Conservation (phyloP, 495 filamentous ascomycete genomes). For the Penicillium simplicissimum region DNA sequence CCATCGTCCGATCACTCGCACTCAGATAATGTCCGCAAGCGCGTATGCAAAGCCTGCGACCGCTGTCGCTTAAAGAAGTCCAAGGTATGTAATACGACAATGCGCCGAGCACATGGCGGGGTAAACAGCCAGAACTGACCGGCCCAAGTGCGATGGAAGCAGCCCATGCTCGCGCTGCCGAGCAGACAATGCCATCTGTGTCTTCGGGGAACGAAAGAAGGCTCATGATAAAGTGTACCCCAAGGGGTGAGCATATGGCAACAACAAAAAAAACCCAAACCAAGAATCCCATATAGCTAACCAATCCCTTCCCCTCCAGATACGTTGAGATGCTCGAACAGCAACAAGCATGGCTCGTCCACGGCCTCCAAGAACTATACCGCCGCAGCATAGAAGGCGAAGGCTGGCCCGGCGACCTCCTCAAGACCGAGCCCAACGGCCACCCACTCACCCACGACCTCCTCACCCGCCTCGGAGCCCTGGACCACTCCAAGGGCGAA, state of each 20-base stretch:
- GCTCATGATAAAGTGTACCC: constrained; percentile 64
- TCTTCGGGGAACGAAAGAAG: constrained; percentile 64
- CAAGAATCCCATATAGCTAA: constrained; percentile 8
- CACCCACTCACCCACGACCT: constrained; percentile 68
- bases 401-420: constrained; percentile 55
- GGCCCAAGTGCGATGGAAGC: constrained; percentile 57
- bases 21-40: constrained; percentile 53
- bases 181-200: constrained; percentile 60
- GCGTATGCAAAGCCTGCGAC: constrained; percentile 65
- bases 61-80: constrained; percentile 65
- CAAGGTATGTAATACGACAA: constrained; percentile 49
- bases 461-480: constrained; percentile 57
- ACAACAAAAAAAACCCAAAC: constrained; percentile 6
- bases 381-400: constrained; percentile 49
- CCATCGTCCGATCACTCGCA: constrained; percentile 47
- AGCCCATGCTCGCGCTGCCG: constrained; percentile 61
- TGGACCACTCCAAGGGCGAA: constrained; percentile 53
- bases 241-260: constrained; percentile 55
- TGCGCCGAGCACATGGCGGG: background rate
- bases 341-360: constrained; percentile 63
- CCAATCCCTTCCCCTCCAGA: constrained; percentile 33
- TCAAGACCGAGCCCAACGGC: constrained; percentile 55
- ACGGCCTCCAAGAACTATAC: constrained; percentile 63
- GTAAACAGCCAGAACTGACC: constrained; percentile 25
- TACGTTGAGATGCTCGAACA: constrained; percentile 75